Evolutionary conservation across 768 basidiomycete genomes (phyloP).

Genomic region (Podaxis sp.): DNA sequence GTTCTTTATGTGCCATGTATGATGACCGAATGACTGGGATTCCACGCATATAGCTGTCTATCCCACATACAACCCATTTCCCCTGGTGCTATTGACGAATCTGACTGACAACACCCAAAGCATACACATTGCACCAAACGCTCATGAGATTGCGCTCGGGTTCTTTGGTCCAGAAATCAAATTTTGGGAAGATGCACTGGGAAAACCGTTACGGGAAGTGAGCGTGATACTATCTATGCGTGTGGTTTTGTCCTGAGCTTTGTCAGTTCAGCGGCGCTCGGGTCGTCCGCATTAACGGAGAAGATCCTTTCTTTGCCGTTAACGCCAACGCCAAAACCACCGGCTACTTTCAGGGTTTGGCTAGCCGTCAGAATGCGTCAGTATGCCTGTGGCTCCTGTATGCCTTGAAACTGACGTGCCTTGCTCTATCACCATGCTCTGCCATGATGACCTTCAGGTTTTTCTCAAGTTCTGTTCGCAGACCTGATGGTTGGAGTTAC

Average conservation of each 20-base stretch:
- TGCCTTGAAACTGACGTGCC: too few relatives aligned
- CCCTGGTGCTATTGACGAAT: conserved; percentile 48
- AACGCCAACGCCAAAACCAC: conserved; percentile 53
- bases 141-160: conserved; percentile 48
- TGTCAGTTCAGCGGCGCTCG: conserved; percentile 47
- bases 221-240: conserved; percentile 25
- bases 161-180: conserved; percentile 53
- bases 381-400: conserved; percentile 13
- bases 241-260: not conserved
- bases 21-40: conserved; percentile 3
- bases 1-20: conserved; percentile 5
- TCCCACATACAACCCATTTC: conserved; percentile 48
- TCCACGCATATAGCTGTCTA: conserved; percentile 35
- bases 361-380: conserved; percentile 48
- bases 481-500: conserved; percentile 40
- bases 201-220: conserved; percentile 43
- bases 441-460: conserved; percentile 29
- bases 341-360: conserved; percentile 52
- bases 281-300: conserved; percentile 53
- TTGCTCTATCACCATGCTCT: too few relatives aligned
- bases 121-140: conserved; percentile 54
- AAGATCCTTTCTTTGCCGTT: conserved; percentile 51
- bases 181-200: conserved; percentile 55
- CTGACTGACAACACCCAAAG: conserved; percentile 38
- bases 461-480: conserved; percentile 44